phyloP scores from a whole-genome alignment of 305 asterid species.

The Withania somnifera region DNA sequence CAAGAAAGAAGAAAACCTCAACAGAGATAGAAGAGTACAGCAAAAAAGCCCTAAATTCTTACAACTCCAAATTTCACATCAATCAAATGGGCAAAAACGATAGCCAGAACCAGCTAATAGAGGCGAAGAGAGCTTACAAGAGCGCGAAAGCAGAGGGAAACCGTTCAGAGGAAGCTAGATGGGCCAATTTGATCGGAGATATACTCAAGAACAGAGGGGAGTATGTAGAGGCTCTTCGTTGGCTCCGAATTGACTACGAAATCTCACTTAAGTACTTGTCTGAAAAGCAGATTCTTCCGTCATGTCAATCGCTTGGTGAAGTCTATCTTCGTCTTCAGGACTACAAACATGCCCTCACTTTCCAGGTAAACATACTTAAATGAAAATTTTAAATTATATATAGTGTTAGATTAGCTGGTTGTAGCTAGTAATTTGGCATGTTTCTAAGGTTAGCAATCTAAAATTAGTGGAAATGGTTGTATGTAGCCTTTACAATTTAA shows the following conservation, averaged over 20 bases:
- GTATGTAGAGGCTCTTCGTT: conserved; percentile 74
- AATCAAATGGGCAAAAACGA: conserved; percentile 35
- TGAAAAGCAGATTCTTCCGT: conserved; percentile 63
- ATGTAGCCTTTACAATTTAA: neutral
- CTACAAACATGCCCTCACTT: conserved; percentile 49
- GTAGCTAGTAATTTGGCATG: neutral
- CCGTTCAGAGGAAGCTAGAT: conserved; percentile 87
- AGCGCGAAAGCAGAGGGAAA: conserved; percentile 56
- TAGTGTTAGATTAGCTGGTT: neutral
- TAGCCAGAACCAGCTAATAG: conserved; percentile 36
- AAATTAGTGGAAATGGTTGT: neutral
- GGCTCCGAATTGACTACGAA: conserved; percentile 84
- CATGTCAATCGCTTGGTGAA: conserved; percentile 98
- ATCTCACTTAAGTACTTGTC: conserved; percentile 47
- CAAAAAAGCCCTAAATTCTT: neutral
- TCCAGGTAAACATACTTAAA: conserved; percentile 4
- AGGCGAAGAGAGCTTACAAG: conserved; percentile 51
- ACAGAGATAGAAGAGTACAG: neutral
- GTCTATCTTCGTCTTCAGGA: conserved; percentile 60
- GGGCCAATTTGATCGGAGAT: conserved; percentile 86
- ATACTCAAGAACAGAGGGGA: conserved; percentile 78
- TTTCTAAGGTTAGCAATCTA: neutral
- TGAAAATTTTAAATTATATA: too few species aligned
- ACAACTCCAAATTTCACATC: neutral
- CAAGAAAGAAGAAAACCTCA: neutral